phyloP scores from a whole-genome alignment of 2,329 filamentous ascomycete genomes.

The Aspergillus tanneri region DNA sequence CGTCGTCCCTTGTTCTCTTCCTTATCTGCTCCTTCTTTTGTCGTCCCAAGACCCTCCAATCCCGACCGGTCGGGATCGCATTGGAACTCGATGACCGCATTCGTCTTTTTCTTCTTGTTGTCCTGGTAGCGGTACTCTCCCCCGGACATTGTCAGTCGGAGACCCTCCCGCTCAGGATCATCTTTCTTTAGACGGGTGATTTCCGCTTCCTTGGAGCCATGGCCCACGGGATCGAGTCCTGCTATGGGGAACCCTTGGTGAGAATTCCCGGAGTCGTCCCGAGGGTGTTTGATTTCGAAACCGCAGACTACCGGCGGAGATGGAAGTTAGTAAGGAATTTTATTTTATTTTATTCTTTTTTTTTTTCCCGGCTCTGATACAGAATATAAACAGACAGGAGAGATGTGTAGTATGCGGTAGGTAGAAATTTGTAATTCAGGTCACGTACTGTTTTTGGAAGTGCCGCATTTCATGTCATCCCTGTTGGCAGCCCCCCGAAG shows the following conservation, averaged over 20 bases:
- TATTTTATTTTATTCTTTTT: not conserved
- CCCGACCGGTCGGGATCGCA: conserved; percentile 74
- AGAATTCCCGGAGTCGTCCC: conserved; percentile 51
- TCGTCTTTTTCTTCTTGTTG: conserved; percentile 57
- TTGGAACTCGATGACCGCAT: conserved; percentile 76
- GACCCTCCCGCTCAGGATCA: conserved; percentile 68
- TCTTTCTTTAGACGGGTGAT: conserved; percentile 65
- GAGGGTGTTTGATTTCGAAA: conserved; percentile 58
- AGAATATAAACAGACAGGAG: too few relatives aligned
- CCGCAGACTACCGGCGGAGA: conserved; percentile 64
- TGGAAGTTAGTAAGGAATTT: not conserved
- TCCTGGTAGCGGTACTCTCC: conserved; percentile 51
- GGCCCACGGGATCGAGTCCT: conserved; percentile 62
- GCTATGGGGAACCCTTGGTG: conserved; percentile 69
- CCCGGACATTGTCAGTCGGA: conserved; percentile 67
- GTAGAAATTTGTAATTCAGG: not conserved
- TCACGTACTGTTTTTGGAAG: conserved; percentile 36
- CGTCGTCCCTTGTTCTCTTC: conserved; percentile 15
- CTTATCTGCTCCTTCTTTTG: conserved; percentile 24
- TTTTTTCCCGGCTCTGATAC: too few relatives aligned
- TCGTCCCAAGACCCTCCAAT: conserved; percentile 56
- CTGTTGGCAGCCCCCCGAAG: conserved; percentile 29
- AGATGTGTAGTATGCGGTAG: too few relatives aligned
- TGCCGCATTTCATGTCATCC: conserved; percentile 31
- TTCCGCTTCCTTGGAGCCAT: conserved; percentile 56